Evolutionary conservation across 805 yeast species (phyloP).

Genomic region (Kuraishia piskuri): DNA sequence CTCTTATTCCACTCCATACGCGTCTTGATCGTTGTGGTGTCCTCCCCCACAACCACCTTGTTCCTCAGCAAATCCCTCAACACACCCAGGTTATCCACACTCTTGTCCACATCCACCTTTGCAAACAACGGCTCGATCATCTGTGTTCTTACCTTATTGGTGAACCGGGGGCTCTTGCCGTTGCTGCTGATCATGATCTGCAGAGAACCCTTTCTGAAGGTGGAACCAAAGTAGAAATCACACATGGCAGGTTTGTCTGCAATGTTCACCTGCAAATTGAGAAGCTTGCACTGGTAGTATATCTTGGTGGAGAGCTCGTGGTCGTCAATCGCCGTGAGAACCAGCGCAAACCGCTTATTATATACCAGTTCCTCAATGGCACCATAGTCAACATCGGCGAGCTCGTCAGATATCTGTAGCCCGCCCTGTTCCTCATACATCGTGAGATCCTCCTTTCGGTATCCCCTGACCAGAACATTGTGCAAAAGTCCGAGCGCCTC

Average conservation of each 20-base stretch:
- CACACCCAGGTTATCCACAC: conserved; percentile 51
- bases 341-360: conserved; percentile 46
- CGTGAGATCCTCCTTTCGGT: conserved; percentile 35
- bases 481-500: conserved; percentile 31
- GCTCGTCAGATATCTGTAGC: conserved; percentile 4
- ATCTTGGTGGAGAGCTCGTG: conserved; percentile 49
- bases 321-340: conserved; percentile 70
- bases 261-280: conserved; percentile 58
- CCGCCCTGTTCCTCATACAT: conserved; percentile 32
- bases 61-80: conserved; percentile 42
- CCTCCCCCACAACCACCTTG: conserved; percentile 34
- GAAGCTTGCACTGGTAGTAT: conserved; percentile 37
- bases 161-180: conserved; percentile 74
- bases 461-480: conserved; percentile 34
- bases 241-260: conserved; percentile 82
- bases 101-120: conserved; percentile 36
- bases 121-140: conserved; percentile 36
- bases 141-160: conserved; percentile 49
- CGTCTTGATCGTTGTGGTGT: conserved; percentile 33
- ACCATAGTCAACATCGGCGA: conserved; percentile 15
- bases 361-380: conserved; percentile 27
- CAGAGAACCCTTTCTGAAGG: conserved; percentile 61
- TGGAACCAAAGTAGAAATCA: conserved; percentile 81
- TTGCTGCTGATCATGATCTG: conserved; percentile 80
- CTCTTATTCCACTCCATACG: conserved; percentile 68